Evolutionary conservation across 108 stramenopile species (phyloP).

Genomic region (Aurantiochytrium sp.): DNA sequence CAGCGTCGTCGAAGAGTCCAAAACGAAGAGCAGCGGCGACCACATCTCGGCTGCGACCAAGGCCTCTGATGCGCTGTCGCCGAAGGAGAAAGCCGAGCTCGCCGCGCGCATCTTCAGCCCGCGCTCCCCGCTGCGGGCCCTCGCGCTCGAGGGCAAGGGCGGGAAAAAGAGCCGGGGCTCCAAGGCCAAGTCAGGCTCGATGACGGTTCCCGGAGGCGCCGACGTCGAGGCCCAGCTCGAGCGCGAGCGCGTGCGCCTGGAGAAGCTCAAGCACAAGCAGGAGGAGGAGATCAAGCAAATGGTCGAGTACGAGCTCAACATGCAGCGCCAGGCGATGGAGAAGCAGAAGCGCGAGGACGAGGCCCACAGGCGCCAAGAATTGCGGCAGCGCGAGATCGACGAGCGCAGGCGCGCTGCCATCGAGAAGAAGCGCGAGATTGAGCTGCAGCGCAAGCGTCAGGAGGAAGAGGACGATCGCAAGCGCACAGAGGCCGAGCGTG

Average conservation of each 20-base stretch:
- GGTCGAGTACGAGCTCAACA: not conserved
- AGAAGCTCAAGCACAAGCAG: constrained; percentile 27
- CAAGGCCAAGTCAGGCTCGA: not conserved
- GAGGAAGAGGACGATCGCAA: constrained; percentile 34
- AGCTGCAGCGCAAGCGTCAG: constrained; percentile 34
- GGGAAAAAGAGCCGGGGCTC: not conserved
- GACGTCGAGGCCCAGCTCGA: constrained; percentile 21
- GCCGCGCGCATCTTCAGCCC: not conserved
- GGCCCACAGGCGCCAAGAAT: not conserved
- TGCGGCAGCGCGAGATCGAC: constrained; percentile 18
- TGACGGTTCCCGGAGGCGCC: not conserved
- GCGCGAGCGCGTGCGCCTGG: not conserved
- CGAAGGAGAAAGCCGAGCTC: not conserved
- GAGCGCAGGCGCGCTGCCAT: constrained; percentile 48
- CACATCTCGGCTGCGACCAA: not conserved
- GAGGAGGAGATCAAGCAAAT: constrained; percentile 34
- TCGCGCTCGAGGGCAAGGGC: not conserved
- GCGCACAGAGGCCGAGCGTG: constrained; percentile 13
- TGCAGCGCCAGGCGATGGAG: constrained; percentile 2
- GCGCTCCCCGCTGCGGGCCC: not conserved
- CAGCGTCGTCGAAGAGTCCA: no score
- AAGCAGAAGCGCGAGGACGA: constrained; percentile 27
- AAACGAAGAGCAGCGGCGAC: not conserved
- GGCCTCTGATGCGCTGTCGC: not conserved
- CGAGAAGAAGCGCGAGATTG: constrained; percentile 40